phyloP scores from a whole-genome alignment of 1,284 basidiomycete genomes.

The Apiotrichum mycotoxinovorans region DNA sequence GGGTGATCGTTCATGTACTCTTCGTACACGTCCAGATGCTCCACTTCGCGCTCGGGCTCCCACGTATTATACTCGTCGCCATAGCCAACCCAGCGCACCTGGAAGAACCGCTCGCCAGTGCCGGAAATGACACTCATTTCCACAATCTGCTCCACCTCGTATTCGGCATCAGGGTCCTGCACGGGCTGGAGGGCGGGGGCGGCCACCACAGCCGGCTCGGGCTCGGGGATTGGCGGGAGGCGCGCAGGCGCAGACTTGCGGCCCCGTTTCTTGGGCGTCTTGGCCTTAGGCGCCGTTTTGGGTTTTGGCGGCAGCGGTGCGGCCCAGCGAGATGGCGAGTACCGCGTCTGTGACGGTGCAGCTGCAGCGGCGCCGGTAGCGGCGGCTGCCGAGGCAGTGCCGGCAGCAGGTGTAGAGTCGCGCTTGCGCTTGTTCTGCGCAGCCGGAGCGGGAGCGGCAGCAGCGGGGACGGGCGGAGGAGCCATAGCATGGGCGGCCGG shows the following conservation, averaged over 20 bases:
- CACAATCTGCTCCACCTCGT: not conserved
- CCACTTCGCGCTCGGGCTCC: not conserved
- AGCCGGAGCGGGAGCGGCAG: not conserved
- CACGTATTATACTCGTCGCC: not conserved
- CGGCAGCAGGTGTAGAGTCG: not conserved
- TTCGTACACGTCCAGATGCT: not conserved
- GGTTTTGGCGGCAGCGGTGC: not conserved
- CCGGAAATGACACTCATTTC: not conserved
- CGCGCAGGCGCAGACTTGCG: not conserved
- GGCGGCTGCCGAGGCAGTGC: too few relatives aligned
- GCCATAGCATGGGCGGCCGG: too few relatives aligned
- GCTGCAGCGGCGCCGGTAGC: too few relatives aligned
- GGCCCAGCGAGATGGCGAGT: not conserved
- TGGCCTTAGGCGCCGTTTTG: too few relatives aligned
- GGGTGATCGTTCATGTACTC: not conserved
- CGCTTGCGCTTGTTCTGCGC: not conserved
- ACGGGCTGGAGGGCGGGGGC: not conserved
- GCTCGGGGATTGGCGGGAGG: not conserved
- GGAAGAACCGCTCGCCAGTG: not conserved
- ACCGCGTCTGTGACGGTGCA: not conserved
- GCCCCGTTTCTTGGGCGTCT: not conserved
- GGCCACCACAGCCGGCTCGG: not conserved
- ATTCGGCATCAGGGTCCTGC: not conserved
- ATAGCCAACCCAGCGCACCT: not conserved
- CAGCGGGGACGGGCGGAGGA: too few relatives aligned